phyloP scores from a whole-genome alignment of 352 stramenopile genomes.

The Pythium rhizo-oryzae region DNA sequence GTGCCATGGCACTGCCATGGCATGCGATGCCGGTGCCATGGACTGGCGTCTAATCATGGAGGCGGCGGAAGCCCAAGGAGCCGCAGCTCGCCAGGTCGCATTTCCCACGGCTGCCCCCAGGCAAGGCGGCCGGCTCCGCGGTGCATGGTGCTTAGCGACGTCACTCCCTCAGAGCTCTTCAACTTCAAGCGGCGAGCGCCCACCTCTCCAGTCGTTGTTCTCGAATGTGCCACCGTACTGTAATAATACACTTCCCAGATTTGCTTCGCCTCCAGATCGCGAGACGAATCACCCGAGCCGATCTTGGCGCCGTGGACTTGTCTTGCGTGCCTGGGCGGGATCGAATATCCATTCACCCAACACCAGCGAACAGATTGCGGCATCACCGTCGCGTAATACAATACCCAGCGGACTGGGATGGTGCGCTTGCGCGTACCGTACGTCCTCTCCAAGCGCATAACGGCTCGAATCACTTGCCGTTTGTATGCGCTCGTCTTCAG shows the following conservation, averaged over 20 bases:
- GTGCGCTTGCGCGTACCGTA: constrained; percentile 1
- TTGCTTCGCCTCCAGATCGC: neutral
- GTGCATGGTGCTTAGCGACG: neutral
- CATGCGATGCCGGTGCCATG: too few relatives aligned
- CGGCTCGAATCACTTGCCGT: constrained; percentile 16
- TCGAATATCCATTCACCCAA: neutral
- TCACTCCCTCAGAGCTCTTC: neutral
- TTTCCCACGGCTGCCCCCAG: too few relatives aligned
- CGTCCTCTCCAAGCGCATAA: constrained; percentile 22
- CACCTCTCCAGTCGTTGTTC: neutral
- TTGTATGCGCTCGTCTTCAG: constrained; percentile 21
- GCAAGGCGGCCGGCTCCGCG: too few relatives aligned
- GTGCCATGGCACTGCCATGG: too few relatives aligned
- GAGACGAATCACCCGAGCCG: neutral
- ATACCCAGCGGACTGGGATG: too few relatives aligned
- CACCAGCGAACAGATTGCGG: constrained; percentile 1
- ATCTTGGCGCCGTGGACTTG: neutral
- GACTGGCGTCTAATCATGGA: too few relatives aligned
- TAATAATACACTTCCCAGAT: neutral
- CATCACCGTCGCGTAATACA: constrained; percentile 9
- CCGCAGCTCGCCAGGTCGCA: too few relatives aligned
- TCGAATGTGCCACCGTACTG: neutral
- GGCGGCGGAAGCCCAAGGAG: too few relatives aligned
- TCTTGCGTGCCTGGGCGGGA: neutral
- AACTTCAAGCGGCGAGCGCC: neutral